These are phyloP conservation scores for Geranomyces variabilis DNA, from an alignment of 192 early-diverging fungal genomes.

Conservation along the genomic window DNA sequence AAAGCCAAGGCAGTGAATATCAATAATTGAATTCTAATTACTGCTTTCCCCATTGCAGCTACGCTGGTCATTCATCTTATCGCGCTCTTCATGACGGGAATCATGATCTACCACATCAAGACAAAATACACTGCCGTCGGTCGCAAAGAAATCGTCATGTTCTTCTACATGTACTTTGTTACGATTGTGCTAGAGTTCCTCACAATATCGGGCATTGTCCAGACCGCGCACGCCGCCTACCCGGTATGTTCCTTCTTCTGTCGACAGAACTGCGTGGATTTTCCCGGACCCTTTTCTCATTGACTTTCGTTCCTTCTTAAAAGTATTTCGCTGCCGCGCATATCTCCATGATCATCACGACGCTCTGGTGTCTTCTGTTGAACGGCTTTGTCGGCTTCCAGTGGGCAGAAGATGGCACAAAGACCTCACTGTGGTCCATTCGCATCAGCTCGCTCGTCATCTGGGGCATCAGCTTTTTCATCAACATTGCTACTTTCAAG, in stretches of 20 bases:
- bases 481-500: conserved; percentile 84
- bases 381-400: conserved; percentile 97
- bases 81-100: conserved; percentile 91
- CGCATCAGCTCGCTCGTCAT: conserved; percentile 82
- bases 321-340: conserved; percentile 88
- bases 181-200: conserved; percentile 87
- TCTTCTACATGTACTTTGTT: conserved; percentile 94
- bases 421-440: conserved; percentile 90
- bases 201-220: conserved; percentile 90
- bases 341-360: conserved; percentile 78
- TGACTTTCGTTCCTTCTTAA: not conserved
- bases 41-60: conserved; percentile 45
- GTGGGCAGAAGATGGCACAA: conserved; percentile 95
- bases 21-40: no score
- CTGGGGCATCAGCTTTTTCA: conserved; percentile 75
- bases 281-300: not conserved
- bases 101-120: conserved; percentile 98
- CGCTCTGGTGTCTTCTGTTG: conserved; percentile 89
- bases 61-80: conserved; percentile 93
- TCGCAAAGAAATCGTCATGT: conserved; percentile 98
- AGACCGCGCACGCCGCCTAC: conserved; percentile 63
- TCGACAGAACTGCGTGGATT: not conserved
- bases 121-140: conserved; percentile 99
- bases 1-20: no score
- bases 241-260: conserved; percentile 19